Conservation (phyloP, 305 asterid genomes). For the Solanum hybrid region DNA sequence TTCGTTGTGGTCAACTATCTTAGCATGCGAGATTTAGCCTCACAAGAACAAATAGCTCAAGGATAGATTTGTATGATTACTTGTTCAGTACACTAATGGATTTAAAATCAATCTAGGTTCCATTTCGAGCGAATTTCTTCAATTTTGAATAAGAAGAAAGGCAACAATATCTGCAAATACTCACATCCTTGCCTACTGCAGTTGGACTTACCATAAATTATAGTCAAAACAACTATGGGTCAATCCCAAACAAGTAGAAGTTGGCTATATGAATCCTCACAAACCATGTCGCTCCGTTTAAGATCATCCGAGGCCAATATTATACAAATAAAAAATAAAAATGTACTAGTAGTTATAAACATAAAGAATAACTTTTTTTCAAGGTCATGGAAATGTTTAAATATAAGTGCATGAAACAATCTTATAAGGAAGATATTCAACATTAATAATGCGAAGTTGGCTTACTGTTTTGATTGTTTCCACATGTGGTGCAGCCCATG, state of each 20-base stretch:
- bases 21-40: neutral
- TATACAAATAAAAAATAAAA: neutral
- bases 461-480: slow-evolving; percentile 68
- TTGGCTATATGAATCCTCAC: neutral
- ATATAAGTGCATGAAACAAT: neutral
- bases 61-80: neutral
- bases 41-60: neutral
- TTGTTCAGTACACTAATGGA: neutral
- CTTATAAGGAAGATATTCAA: neutral
- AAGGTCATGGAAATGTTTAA: neutral
- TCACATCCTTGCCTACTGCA: neutral
- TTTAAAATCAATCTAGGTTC: neutral
- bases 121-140: neutral
- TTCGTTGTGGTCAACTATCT: neutral
- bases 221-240: neutral
- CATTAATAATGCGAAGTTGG: neutral
- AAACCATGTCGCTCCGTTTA: neutral
- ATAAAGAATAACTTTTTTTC: neutral
- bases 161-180: neutral
- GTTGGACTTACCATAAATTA: neutral
- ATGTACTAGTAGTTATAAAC: neutral
- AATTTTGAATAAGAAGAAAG: neutral
- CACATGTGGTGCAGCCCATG: slow-evolving; percentile 86
- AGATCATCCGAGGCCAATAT: neutral
- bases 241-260: neutral